Evolutionary conservation across 345 rosid species (phyloP), one percentile per base, ranked within the genome.

Genomic region (Crucihimalaya himalaica): DNA sequence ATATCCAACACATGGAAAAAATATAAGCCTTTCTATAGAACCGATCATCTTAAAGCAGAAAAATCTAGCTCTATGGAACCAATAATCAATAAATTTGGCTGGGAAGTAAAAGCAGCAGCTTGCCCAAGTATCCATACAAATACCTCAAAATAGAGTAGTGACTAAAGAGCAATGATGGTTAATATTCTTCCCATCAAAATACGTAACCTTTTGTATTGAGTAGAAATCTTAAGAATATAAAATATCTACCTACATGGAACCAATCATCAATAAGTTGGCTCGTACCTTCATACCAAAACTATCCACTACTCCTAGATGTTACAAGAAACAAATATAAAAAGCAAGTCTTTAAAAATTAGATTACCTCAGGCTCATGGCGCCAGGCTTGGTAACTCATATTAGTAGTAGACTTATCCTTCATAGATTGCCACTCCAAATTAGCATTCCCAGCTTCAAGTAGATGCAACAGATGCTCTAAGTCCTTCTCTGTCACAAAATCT

Each of bases 281-380:
- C 8, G 29, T 54, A 27, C 50, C 21, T 35, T 16, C 4, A 34
- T 34, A 45, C 27, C 14, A 48, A 21, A 48, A 48, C 14, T 48
- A 15, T 48, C 55, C 3, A 35, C 4, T 10, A 10, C 35, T 1
- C 7, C 35, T 32, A 1, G 3, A 2, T 32, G 10, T 32, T 8
- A 32, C 37, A 32, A 32, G 10, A 32, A 8, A 35, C 12, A 35
- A 0, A 35, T 2, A 45, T 11, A 66, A 21, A 5, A 50, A 9
- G 28, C 25, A n/a, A n/a, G n/a, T 14, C 43, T 53, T 40, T 13
- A 40, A 10, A 11, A 57, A 18, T 19, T 43, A 58, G 57, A 20
- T 74, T 85, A 95, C 97, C 93, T 82, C 86, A 54, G 98, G 95
- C 69, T 96, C 99, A 71, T 84, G 87, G 15, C 90, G 97, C 99